These are phyloP conservation scores for Skeletonema costatum DNA, from an alignment of 108 stramenopile genomes.

Conservation along the genomic window DNA sequence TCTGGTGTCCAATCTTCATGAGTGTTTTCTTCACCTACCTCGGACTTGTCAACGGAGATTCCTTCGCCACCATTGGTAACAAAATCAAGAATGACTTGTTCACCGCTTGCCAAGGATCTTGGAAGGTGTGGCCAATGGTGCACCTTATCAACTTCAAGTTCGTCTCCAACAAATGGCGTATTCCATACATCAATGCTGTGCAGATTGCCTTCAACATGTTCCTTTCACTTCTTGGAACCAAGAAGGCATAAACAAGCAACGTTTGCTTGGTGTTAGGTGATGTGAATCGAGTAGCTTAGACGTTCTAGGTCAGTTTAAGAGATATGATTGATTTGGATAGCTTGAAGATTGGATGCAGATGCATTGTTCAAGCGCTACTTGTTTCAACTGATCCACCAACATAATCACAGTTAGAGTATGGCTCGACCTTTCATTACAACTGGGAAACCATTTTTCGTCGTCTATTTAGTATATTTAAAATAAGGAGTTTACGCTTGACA, in stretches of 20 bases:
- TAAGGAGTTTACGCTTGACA: neutral
- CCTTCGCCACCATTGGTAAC: constrained; percentile 77
- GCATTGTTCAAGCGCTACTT: neutral
- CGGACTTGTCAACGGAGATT: constrained; percentile 92
- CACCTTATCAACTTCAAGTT: constrained; percentile 98
- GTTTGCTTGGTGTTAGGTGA: neutral
- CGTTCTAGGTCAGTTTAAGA: neutral
- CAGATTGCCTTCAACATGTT: constrained; percentile 99
- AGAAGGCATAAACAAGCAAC: constrained; percentile 53
- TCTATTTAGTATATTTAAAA: neutral
- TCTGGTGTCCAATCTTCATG: constrained; percentile 98
- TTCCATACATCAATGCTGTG: constrained; percentile 97
- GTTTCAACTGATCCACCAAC: neutral
- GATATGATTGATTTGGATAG: neutral
- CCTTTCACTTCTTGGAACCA: constrained; percentile 95
- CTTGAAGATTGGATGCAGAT: neutral
- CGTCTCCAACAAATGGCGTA: constrained; percentile 93
- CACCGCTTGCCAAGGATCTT: constrained; percentile 94
- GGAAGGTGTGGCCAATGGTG: constrained; percentile 98
- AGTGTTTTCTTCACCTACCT: constrained; percentile 98
- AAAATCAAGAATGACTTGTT: constrained; percentile 94
- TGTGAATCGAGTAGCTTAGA: neutral
- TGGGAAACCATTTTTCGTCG: neutral
- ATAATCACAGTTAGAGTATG: neutral
- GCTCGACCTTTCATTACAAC: neutral